Evolutionary conservation across 352 stramenopile species (phyloP), one percentile per base, ranked within the genome.

Genomic region (Globisporangium uncinulatum): DNA sequence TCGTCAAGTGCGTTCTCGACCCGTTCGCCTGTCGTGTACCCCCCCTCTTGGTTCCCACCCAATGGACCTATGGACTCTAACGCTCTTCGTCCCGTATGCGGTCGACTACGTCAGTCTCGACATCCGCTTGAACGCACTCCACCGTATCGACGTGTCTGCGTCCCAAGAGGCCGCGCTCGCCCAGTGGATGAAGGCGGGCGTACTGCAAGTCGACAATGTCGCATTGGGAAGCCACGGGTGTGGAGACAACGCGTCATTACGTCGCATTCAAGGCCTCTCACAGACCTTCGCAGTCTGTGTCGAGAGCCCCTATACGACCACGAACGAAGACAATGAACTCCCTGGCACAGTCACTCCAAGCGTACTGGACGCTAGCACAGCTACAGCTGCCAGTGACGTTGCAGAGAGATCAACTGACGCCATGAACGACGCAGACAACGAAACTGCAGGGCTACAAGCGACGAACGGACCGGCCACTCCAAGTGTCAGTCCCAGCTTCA

Each of bases 201-300:
- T 74, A 1, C 32, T 87, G 2, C 59, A 71, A 14, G 31, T 76
- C 32, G 69, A 87, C 60, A 75, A 67, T 15, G 21, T 61, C 32
- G 31, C 57, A 2, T 6, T 63, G 9, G 32, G 42, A 3, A 56
- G 60, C 24, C 9, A 9, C 5, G 66, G 57, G 41, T 34, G 56
- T 31, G 32, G 42, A 13, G 50, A 20, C n/a, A 42, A 9, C 4
- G 48, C 61, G 36, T 56, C 41, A 7, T 39, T 51, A n/a, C 42
- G 42, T 13, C 42, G 4, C 15, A 48, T 74, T 10, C 59, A 62
- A 24, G 63, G 67, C 8, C 34, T 67, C 11, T 72, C 67, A 0
- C 67, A 74, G 41, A 31, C 36, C 2, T 72, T 74, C 24, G 44
- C 50, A 5, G 62, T 74, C 5, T 74, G 67, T 39, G 55, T 74